These are phyloP conservation scores for Collybia nuda DNA, from an alignment of 768 basidiomycete species.

Conservation along the genomic window DNA sequence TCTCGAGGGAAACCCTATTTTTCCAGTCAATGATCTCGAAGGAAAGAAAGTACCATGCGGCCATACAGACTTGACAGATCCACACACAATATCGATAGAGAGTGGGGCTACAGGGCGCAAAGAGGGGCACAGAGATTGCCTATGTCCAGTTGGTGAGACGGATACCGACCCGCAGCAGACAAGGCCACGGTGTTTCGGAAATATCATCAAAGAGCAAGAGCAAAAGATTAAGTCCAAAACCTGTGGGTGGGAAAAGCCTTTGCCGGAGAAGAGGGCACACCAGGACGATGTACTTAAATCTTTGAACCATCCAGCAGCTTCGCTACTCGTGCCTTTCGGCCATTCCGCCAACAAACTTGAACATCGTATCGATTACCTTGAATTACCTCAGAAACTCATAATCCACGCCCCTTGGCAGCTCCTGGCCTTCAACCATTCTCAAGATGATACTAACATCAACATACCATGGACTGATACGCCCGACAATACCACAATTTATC, in stretches of 20 bases:
- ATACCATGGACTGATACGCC: too few relatives aligned
- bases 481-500: too few relatives aligned
- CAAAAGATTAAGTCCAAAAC: background rate
- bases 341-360: background rate
- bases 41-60: background rate
- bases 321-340: background rate
- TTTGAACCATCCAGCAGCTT: background rate
- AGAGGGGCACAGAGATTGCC: background rate
- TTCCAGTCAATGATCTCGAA: too few relatives aligned
- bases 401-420: slow-evolving; percentile 1
- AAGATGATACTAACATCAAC: too few relatives aligned
- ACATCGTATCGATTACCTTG: background rate
- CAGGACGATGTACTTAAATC: background rate
- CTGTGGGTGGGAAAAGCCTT: background rate
- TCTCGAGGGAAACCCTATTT: too few relatives aligned
- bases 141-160: too few relatives aligned
- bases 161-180: background rate
- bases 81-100: background rate
- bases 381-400: background rate
- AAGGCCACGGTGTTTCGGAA: background rate
- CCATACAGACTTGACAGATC: background rate
- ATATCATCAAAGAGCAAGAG: background rate
- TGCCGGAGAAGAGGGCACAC: background rate
- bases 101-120: background rate
- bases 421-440: background rate